These are phyloP conservation scores for Fusarium musae DNA, from an alignment of 2,329 filamentous ascomycete species.

Conservation along the genomic window DNA sequence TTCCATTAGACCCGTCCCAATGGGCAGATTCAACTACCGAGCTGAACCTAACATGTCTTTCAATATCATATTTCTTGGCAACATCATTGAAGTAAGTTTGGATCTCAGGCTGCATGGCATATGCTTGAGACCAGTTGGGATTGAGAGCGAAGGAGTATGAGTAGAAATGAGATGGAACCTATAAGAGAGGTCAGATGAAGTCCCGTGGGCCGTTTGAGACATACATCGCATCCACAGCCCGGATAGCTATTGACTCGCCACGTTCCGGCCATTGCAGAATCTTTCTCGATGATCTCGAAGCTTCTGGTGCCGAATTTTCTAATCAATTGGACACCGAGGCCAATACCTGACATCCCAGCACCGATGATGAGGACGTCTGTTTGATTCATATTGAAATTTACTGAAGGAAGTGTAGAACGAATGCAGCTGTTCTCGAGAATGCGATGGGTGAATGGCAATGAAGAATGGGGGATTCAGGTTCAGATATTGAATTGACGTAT, in stretches of 20 bases:
- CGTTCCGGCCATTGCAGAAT: slow-evolving; percentile 37
- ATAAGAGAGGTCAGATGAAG: rapidly evolving
- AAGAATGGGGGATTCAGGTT: rapidly evolving
- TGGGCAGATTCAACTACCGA: slow-evolving; percentile 35
- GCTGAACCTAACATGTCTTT: slow-evolving; percentile 32
- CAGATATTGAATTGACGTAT: not conserved
- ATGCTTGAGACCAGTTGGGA: slow-evolving; percentile 43
- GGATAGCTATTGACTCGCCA: slow-evolving; percentile 46
- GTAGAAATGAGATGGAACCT: slow-evolving; percentile 45
- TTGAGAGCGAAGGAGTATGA: slow-evolving; percentile 46
- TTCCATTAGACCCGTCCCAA: slow-evolving; percentile 35
- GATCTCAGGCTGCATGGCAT: slow-evolving; percentile 44
- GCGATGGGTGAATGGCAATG: rapidly evolving
- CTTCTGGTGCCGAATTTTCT: slow-evolving; percentile 26
- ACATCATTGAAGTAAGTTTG: slow-evolving; percentile 39
- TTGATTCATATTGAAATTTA: not conserved
- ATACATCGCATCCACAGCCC: slow-evolving; percentile 42
- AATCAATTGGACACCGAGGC: slow-evolving; percentile 39
- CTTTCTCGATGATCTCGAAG: slow-evolving; percentile 43
- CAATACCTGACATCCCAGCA: slow-evolving; percentile 45
- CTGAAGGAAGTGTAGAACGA: rapidly evolving
- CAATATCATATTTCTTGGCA: slow-evolving; percentile 32
- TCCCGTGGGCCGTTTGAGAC: not conserved
- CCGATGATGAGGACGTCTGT: slow-evolving; percentile 45
- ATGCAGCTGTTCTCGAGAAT: not conserved